Evolutionary conservation across 2,329 filamentous ascomycete species (phyloP).

Genomic region (Trichoderma sp.): DNA sequence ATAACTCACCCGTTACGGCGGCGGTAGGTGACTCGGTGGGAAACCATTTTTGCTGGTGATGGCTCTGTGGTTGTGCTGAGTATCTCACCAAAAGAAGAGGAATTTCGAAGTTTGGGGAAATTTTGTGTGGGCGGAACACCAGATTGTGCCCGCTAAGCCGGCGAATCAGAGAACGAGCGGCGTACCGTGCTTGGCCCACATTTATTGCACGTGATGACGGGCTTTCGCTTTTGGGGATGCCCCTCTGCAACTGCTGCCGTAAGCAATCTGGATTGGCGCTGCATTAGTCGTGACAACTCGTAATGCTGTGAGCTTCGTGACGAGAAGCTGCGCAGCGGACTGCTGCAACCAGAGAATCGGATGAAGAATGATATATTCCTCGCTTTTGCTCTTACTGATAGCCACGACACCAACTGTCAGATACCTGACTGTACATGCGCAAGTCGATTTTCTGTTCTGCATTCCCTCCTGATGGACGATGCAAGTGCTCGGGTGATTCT

Average conservation of each 20-base stretch:
- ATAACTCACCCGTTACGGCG: conserved; percentile 76
- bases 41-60: conserved; percentile 58
- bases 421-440: no score
- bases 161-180: conserved; percentile 41
- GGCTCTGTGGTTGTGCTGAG: conserved; percentile 43
- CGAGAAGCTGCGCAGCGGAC: background rate
- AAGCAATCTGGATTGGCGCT: background rate
- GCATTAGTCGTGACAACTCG: background rate
- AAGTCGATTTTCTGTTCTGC: no score
- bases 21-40: conserved; percentile 68
- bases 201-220: conserved; percentile 13
- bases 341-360: no score
- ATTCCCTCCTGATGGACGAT: no score
- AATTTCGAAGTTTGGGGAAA: conserved; percentile 49
- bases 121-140: conserved; percentile 47
- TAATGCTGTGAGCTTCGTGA: background rate
- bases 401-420: no score
- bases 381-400: no score
- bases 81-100: conserved; percentile 42
- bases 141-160: conserved; percentile 44
- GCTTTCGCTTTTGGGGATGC: background rate
- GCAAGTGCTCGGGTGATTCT: no score
- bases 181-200: conserved; percentile 20
- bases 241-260: background rate
- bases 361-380: no score